These are phyloP conservation scores for Populus hybrid DNA, from an alignment of 441 rosid genomes.

Conservation along the genomic window DNA sequence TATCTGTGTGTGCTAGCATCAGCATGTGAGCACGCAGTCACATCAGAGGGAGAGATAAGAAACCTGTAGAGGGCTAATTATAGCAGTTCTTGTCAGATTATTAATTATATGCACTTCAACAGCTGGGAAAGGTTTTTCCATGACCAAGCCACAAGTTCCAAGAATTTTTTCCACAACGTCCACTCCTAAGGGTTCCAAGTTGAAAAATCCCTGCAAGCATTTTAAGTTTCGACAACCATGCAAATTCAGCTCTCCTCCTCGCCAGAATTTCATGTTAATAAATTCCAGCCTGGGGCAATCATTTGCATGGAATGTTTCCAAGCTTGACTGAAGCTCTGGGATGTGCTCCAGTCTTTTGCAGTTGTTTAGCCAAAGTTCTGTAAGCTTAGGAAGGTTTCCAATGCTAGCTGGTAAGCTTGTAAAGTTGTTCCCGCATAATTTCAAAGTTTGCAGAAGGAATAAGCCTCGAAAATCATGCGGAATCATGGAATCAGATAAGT, in stretches of 20 bases:
- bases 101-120: neutral
- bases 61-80: slow-evolving; percentile 4
- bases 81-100: neutral
- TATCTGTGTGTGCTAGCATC: too few relatives aligned
- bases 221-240: neutral
- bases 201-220: slow-evolving; percentile 6
- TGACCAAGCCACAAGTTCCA: neutral
- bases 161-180: slow-evolving; percentile 1
- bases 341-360: slow-evolving; percentile 5
- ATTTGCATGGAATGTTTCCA: neutral
- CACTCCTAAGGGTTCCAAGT: slow-evolving; percentile 9
- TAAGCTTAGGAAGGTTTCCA: neutral
- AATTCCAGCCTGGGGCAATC: neutral
- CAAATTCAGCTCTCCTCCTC: neutral
- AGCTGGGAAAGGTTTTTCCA: neutral
- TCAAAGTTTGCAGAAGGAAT: neutral
- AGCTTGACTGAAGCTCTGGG: slow-evolving; percentile 10
- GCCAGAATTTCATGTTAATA: neutral
- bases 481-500: slow-evolving; percentile 5
- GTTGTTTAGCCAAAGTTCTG: neutral
- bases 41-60: neutral
- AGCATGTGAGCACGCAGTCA: too few relatives aligned
- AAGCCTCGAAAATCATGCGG: slow-evolving; percentile 11
- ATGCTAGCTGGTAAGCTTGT: slow-evolving; percentile 13
- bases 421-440: slow-evolving; percentile 15